Evolutionary conservation across 495 filamentous ascomycete genomes (phyloP).

Genomic region (Penicillium cosmopolitanum): DNA sequence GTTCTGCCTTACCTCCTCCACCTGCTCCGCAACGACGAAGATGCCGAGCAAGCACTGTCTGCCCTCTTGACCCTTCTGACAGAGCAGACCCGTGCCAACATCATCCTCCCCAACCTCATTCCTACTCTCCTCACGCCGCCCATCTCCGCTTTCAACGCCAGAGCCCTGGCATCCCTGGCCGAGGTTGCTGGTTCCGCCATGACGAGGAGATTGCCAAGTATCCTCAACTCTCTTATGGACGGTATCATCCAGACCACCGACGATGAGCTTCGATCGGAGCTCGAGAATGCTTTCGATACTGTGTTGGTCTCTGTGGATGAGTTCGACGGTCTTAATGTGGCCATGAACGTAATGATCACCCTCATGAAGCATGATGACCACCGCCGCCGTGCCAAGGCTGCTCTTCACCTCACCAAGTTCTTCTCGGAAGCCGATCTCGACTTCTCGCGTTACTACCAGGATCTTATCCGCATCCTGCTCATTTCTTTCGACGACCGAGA

Average conservation of each 20-base stretch:
- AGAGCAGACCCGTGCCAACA: conserved; percentile 90
- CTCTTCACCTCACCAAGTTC: conserved; percentile 83
- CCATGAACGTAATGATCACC: conserved; percentile 88
- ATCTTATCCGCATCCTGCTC: conserved; percentile 85
- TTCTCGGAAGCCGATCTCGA: conserved; percentile 81
- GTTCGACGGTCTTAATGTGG: conserved; percentile 90
- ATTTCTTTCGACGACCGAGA: conserved; percentile 92
- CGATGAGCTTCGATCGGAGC: conserved; percentile 70
- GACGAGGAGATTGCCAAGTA: conserved; percentile 83
- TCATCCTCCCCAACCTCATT: conserved; percentile 94
- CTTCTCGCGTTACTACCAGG: conserved; percentile 91
- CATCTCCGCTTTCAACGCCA: conserved; percentile 94
- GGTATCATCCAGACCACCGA: conserved; percentile 81
- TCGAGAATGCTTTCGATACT: conserved; percentile 79
- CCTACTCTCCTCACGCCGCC: conserved; percentile 87
- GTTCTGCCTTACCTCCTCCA: conserved; percentile 90
- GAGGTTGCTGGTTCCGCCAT: conserved; percentile 87
- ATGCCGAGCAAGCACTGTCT: conserved; percentile 89
- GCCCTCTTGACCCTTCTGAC: conserved; percentile 91
- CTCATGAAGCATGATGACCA: conserved; percentile 93
- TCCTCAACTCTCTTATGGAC: conserved; percentile 92
- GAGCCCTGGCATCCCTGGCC: conserved; percentile 86
- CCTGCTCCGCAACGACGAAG: conserved; percentile 78
- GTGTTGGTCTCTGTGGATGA: conserved; percentile 94
- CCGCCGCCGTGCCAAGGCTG: conserved; percentile 74